Base-by-base conservation (phyloP, 352 stramenopile genomes). In the Globisporangium barbulae region DNA sequence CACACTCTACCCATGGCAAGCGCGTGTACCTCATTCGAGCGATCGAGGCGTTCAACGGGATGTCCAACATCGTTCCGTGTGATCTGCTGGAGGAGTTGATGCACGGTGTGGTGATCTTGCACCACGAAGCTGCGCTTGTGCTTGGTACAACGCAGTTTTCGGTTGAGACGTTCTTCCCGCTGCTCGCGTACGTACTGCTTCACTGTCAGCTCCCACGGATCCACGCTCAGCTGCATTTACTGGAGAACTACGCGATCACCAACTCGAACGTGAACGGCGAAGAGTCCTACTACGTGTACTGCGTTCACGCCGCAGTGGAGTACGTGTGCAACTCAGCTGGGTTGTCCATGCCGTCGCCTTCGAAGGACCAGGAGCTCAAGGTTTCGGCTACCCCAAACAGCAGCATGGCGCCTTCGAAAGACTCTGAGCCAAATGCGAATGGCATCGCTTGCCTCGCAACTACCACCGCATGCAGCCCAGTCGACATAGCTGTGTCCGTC, bases 211-310 rank as follows among this genome's bases (percentile, higher is more conserved):
- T 93, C 15, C 83, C 84, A 15, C 83, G 73, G 19, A 81, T 95
- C 48, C 86, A 95, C 47, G 83, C 86, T 15, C 84, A 93, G 42
- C 71, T 95, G 50, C 83, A 95, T 73, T 58, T 93, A 61, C 69
- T 95, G 30, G 86, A 95, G 66, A 89, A 90, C 52, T 95, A 79
- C 21, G 86, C 86, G n/a, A 91, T 95, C 70, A 90, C 76, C 31
- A 75, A 71, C 39, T 71, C 81, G 19, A 95, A 93, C 50, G 79
- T 76, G 30, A 95, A 93, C 33, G 86, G 86, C 8, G 86, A 95
- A 65, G 86, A 93, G 58, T 91, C 86, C n/a, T 95, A 95, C 64
- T 95, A 95, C 63, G 86, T 95, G 17, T 95, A 95, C 55, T 95
- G 86, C 63, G 84, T 95, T 17, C 86, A 95, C 44, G 84, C 83